Evolutionary conservation across 257 asterid species (phyloP).

Genomic region (Ligustrum vulgare): DNA sequence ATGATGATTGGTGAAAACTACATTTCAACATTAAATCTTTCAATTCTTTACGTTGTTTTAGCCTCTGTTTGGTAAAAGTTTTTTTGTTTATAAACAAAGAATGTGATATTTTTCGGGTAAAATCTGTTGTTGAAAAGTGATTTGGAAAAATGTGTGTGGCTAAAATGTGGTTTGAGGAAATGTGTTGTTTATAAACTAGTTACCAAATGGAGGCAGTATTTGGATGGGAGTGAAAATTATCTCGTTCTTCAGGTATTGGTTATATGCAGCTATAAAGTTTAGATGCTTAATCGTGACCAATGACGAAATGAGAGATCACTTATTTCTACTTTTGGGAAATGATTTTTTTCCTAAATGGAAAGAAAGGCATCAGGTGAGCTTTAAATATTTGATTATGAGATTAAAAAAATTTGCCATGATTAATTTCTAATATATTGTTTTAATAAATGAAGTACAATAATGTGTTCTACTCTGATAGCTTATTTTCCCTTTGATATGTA

Average conservation of each 20-base stretch:
- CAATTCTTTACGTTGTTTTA: not conserved
- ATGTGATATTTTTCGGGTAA: no score
- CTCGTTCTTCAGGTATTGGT: constrained; percentile 77
- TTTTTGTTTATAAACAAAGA: no score
- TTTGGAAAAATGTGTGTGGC: no score
- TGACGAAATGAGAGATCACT: constrained; percentile 94
- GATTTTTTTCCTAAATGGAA: constrained; percentile 90
- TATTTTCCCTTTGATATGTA: not conserved
- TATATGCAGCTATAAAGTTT: constrained; percentile 86
- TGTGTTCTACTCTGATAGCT: not conserved
- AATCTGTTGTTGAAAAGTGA: no score
- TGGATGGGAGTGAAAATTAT: constrained; percentile 20
- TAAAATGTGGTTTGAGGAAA: no score
- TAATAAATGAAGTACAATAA: not conserved
- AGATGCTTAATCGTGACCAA: constrained; percentile 74
- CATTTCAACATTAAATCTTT: constrained; percentile 1
- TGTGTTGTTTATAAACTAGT: no score
- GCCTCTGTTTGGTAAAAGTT: not conserved
- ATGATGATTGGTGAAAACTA: constrained; percentile 80
- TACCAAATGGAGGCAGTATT: not conserved
- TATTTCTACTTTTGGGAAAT: constrained; percentile 85
- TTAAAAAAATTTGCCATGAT: not conserved
- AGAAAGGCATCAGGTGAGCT: constrained; percentile 85
- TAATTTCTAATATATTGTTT: not conserved
- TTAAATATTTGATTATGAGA: not conserved